A percentile compares a stretch with the other conserved stretches of the same genome.
Evolutionary conservation across 371 early-diverging fungal species (phyloP).

Genomic region (Haplosporangium sp.): DNA sequence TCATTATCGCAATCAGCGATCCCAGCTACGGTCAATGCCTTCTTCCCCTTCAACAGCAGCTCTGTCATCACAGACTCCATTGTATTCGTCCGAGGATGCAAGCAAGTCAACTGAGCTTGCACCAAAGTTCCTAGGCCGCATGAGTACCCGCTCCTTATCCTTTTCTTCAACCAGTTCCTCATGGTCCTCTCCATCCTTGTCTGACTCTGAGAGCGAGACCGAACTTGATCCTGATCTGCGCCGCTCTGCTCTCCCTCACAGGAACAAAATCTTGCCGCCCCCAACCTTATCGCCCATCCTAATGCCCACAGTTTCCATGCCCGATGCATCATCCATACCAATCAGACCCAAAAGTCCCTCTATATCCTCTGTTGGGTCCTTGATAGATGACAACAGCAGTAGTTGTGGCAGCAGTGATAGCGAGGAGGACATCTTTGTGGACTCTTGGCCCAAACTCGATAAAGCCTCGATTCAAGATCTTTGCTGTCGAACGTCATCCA

Average conservation of each 20-base stretch:
- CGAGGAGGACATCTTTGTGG: constrained; percentile 11
- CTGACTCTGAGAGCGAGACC: background rate
- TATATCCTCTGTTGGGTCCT: constrained; percentile 4
- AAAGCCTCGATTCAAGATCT: background rate
- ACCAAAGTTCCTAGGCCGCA: background rate
- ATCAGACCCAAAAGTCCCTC: background rate
- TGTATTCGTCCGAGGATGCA: background rate
- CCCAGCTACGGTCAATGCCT: background rate
- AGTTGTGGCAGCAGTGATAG: constrained; percentile 2
- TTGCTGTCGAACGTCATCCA: background rate
- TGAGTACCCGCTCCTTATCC: constrained; percentile 9
- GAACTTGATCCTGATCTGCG: background rate
- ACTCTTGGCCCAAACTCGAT: constrained; percentile 18
- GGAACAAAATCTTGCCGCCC: constrained; percentile 30
- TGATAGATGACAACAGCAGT: constrained; percentile 6
- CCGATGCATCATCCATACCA: background rate
- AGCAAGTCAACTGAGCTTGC: background rate
- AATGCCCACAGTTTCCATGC: background rate
- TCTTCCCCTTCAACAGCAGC: too few relatives aligned
- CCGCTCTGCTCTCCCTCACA: background rate
- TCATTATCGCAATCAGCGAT: background rate
- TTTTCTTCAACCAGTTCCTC: constrained; percentile 10
- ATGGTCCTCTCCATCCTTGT: constrained; percentile 8
- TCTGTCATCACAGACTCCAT: too few relatives aligned
- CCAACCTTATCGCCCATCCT: constrained; percentile 34